phyloP scores from a whole-genome alignment of 1,284 basidiomycete genomes.

The Abortiporus biennis region DNA sequence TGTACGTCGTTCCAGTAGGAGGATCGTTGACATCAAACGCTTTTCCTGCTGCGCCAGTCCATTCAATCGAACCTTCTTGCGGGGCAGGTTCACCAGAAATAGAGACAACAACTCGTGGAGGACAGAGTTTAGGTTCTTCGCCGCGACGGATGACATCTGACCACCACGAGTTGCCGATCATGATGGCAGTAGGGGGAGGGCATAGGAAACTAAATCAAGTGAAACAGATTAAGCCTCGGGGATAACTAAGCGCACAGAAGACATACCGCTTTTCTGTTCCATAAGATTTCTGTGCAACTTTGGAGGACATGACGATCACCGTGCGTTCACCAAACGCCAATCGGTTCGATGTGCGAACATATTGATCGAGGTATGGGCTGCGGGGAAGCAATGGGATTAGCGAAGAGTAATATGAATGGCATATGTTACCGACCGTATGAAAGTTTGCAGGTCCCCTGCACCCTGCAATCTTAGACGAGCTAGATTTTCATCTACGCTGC shows the following conservation, averaged over 20 bases:
- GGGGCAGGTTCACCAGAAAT: conserved; percentile 88
- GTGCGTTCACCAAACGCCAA: conserved; percentile 90
- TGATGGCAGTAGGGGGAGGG: conserved; percentile 90
- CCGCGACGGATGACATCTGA: conserved; percentile 64
- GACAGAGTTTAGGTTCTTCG: conserved; percentile 68
- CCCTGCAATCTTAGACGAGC: conserved; percentile 60
- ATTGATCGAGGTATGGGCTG: conserved; percentile 78
- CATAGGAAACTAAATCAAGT: conserved; percentile 71
- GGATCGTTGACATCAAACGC: conserved; percentile 78
- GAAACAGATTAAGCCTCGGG: conserved; percentile 2
- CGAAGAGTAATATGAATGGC: conserved; percentile 7
- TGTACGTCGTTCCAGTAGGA: conserved; percentile 73
- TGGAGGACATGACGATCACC: conserved; percentile 93
- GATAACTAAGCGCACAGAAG: conserved; percentile 2
- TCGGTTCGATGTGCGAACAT: conserved; percentile 79
- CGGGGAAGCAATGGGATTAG: conserved; percentile 13
- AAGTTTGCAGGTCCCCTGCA: conserved; percentile 69
- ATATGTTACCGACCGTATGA: conserved; percentile 56
- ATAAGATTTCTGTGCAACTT: conserved; percentile 96
- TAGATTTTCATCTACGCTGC: conserved; percentile 58
- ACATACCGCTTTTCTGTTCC: conserved; percentile 87
- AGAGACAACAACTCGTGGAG: conserved; percentile 82
- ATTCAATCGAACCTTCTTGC: conserved; percentile 79
- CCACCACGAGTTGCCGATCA: conserved; percentile 97
- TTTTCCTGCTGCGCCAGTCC: conserved; percentile 79